A percentile compares a stretch with the other conserved stretches of the same genome.
Evolutionary conservation across 1,284 basidiomycete species (phyloP).

Genomic region (Tilletia caries): DNA sequence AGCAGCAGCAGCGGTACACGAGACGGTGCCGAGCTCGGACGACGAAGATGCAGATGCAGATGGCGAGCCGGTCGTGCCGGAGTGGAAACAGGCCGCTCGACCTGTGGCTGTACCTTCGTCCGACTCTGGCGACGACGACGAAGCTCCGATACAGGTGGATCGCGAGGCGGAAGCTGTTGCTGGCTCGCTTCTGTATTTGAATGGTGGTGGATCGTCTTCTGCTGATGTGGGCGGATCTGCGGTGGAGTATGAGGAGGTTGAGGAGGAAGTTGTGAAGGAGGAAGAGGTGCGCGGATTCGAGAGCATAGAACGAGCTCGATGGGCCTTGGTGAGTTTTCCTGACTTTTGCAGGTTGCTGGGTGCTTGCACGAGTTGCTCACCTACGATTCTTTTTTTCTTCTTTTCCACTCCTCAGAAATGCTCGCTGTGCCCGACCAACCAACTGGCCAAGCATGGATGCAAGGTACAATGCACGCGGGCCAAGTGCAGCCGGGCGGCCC

Average conservation of each 20-base stretch:
- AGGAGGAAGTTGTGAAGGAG: conserved; percentile 38
- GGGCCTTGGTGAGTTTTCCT: conserved; percentile 71
- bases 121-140: conserved; percentile 32
- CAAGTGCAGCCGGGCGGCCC: conserved; percentile 87
- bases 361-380: too few species aligned
- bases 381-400: too few species aligned
- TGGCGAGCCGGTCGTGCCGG: neutral
- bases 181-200: conserved; percentile 37
- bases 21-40: neutral
- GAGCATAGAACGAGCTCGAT: conserved; percentile 78
- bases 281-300: conserved; percentile 73
- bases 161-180: conserved; percentile 51
- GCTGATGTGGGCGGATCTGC: conserved; percentile 48
- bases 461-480: conserved; percentile 91
- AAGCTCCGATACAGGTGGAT: conserved; percentile 57
- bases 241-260: conserved; percentile 47
- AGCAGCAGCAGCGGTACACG: too few species aligned
- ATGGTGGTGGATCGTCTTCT: conserved; percentile 27
- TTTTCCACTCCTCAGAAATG: conserved; percentile 68
- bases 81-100: neutral
- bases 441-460: conserved; percentile 72
- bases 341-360: conserved; percentile 18
- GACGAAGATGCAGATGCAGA: neutral
- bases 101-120: neutral
- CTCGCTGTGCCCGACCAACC: conserved; percentile 69